A percentile compares a stretch with the other conserved stretches of the same genome.
phyloP scores from a whole-genome alignment of 2,329 filamentous ascomycete genomes.

The Raffaelea deltoideospora region DNA sequence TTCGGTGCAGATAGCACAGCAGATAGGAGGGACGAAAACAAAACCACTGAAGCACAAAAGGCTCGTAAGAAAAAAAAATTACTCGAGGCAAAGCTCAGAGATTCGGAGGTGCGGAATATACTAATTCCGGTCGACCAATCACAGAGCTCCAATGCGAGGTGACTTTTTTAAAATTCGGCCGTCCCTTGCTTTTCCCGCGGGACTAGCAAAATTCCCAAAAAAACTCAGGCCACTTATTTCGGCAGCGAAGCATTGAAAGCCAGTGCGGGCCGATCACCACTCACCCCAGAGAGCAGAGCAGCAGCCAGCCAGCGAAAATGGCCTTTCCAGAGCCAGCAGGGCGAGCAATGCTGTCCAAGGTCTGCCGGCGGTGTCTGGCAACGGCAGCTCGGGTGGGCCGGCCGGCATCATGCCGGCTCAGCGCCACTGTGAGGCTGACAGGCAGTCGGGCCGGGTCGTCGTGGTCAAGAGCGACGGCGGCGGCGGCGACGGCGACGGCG shows the following conservation, averaged over 20 bases:
- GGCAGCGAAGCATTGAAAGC: too few species aligned
- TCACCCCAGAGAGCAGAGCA: too few species aligned
- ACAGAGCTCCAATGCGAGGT: slow-evolving; percentile 4
- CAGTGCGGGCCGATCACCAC: too few species aligned
- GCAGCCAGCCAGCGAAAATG: slow-evolving; percentile 3
- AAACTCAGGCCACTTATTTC: too few species aligned
- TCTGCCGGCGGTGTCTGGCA: slow-evolving; percentile 13
- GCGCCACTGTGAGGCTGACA: background rate
- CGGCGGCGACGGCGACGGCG: background rate
- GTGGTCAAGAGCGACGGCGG: background rate
- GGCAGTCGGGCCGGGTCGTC: background rate
- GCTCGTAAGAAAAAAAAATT: slow-evolving; percentile 3
- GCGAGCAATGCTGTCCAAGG: slow-evolving; percentile 10
- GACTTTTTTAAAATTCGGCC: too few species aligned
- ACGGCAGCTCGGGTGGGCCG: background rate
- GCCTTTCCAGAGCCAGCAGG: slow-evolving; percentile 10
- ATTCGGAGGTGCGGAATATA: slow-evolving; percentile 6
- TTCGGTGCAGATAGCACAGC: background rate
- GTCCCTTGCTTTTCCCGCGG: too few species aligned
- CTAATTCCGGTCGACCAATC: slow-evolving; percentile 7
- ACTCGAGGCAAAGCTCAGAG: background rate
- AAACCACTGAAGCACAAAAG: background rate
- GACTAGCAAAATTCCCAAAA: background rate
- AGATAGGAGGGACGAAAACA: background rate
- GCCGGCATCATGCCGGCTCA: background rate